Base-by-base conservation (phyloP, 257 asterid genomes). In the Nicotiana paniculata region DNA sequence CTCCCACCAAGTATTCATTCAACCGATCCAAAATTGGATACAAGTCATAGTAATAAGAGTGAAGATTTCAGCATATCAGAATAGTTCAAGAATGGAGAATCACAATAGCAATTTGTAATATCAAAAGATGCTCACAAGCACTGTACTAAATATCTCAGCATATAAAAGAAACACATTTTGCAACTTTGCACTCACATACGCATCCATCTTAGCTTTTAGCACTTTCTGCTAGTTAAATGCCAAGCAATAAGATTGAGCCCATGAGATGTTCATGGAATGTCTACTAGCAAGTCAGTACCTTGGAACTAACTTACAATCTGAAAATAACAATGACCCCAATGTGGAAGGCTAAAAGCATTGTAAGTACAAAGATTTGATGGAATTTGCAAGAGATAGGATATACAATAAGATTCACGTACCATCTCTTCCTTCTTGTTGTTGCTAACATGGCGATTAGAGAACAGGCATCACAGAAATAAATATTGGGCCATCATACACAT, bases 191-290 rank as follows among this genome's bases (percentile, higher is more conserved):
- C 15, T 74, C 62, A 48, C 79, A 74, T 6, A 74, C 15, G 7
- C 24, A 48, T 48, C 37, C 59, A 72, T 72, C 24, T 46, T 43
- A 72, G 78, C 18, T 69, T 69, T 72, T 39, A 72, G 21, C 37
- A 43, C 59, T 43, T 70, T 12, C 37, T 24, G 37, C 12, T 1
- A 6, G 46, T 39, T 39, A 39, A 39, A 6, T 39, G 9, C 46
- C 46, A 39, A 6, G 46, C 46, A 12, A 24, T 13, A 72, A 46
- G 37, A 43, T 72, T 43, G 35, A 46, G 13, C 13, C 78, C 37
- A 72, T 72, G 59, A 46, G 78, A 46, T 72, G 78, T 72, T 46
- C 78, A 72, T 72, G 21, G 59, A 46, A 72, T 12, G 78, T 72
- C 21, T 72, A 46, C 78, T 72, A 70, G 78, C 59, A 43, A 11